Evolutionary conservation across 139 green algal species (phyloP).

Genomic region (Chlamydomonas asymmetrica): DNA sequence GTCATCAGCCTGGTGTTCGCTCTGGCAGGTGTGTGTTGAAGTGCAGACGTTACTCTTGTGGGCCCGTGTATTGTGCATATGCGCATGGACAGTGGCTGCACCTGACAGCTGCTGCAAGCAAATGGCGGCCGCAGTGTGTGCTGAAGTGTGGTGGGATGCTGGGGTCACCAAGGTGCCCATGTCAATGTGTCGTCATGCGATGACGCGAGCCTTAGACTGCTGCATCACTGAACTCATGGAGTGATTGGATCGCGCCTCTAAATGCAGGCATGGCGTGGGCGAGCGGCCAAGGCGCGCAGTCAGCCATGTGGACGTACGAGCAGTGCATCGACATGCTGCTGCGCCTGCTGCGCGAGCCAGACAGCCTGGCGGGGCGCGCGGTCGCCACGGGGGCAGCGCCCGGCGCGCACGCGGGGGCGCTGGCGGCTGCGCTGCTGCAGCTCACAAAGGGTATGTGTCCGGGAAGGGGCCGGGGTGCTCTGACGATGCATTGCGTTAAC

Average conservation of each 20-base stretch:
- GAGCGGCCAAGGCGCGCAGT: neutral
- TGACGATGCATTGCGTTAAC: too few species aligned
- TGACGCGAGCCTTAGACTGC: too few species aligned
- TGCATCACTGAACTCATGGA: too few species aligned
- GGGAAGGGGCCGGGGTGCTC: too few species aligned
- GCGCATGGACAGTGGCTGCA: too few species aligned
- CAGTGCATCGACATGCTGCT: constrained; percentile 38
- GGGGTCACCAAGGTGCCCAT: too few species aligned
- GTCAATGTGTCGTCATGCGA: too few species aligned
- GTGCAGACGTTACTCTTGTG: neutral
- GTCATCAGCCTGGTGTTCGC: constrained; percentile 18
- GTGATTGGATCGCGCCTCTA: too few species aligned
- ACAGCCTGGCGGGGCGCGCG: neutral
- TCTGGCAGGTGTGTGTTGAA: constrained; percentile 18
- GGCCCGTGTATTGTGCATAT: too few species aligned
- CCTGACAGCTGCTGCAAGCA: too few species aligned
- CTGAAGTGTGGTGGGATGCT: too few species aligned
- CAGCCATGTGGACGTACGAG: constrained; percentile 24
- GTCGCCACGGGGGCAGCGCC: neutral
- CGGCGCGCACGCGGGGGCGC: neutral
- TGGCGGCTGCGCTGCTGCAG: constrained; percentile 9
- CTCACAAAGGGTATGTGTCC: constrained; percentile 8
- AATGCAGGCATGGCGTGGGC: constrained; percentile 15
- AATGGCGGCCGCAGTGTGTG: too few species aligned
- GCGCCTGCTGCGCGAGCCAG: constrained; percentile 27